Evolutionary conservation across 2,329 filamentous ascomycete genomes (phyloP), one percentile per base, ranked within the genome.

Genomic region (Purpureocillium takamizusanense): DNA sequence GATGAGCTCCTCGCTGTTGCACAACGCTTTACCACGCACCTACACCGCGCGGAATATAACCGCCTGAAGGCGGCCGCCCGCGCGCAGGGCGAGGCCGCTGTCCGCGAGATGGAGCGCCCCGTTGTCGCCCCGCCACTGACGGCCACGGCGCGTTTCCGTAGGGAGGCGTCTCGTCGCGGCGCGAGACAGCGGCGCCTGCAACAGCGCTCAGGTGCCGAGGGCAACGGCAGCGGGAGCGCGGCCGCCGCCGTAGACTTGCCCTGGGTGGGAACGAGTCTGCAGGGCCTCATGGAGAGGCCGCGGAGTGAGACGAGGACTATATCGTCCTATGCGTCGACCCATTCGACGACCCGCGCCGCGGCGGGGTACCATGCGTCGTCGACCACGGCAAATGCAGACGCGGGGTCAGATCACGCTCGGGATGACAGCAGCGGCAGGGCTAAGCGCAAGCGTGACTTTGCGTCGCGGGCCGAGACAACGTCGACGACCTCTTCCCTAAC

Each of bases 11-110:
- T 82, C 15, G 63, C 72, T 13, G 74, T 78, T 0, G 85, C 85
- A 0, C 74, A 77, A 37, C 63, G 67, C 3, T 90, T 86, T 58
- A 90, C 85, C 0, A 71, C 73, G 5, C 83, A 88, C 55, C 70
- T 90, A 2, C 84, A 89, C 53, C 74, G 78, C n/a, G 82, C 78
- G 13, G 84, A 88, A 56, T 90, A 90, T 54, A 69, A 78, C 41
- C 73, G 80, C 4, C 70, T 86, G 33, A 83, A 82, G 55, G 61
- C 65, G 27, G 61, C 66, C 28, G 74, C 77, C 4, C 72, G 66
- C 45, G 54, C 64, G 9, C 69, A 72, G 36, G 79, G 79, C 45
- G 70, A 70, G 1, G 66, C 67, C 15, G 59, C 65, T 9, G 74
- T 76, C 42, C 59, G 53, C 15, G 59, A 64, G 41, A 71, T 77